These are phyloP conservation scores for Nepenthes alata DNA, from an alignment of 179 eudicot genomes.

Conservation along the genomic window DNA sequence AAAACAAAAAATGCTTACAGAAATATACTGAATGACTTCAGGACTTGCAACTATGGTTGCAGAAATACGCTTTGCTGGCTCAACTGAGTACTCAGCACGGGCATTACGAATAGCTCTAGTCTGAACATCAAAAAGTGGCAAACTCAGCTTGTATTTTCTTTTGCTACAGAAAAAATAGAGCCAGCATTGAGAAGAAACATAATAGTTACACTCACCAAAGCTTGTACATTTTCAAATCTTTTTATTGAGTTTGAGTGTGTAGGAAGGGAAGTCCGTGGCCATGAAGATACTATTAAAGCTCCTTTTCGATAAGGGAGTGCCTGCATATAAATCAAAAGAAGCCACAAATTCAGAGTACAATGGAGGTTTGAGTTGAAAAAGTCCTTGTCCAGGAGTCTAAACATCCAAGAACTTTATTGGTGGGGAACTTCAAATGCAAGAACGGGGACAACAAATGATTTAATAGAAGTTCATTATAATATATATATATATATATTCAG, in stretches of 20 bases:
- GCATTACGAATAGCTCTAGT: conserved; percentile 88
- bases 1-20: conserved; percentile 45
- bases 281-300: conserved; percentile 75
- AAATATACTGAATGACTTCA: conserved; percentile 69
- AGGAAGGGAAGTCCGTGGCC: conserved; percentile 87
- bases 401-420: background rate
- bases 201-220: conserved; percentile 44
- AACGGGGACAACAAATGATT: background rate
- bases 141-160: background rate
- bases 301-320: conserved; percentile 66
- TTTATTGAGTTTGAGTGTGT: conserved; percentile 39
- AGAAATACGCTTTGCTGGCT: conserved; percentile 85
- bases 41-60: conserved; percentile 80
- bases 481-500: no score
- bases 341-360: background rate
- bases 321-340: conserved; percentile 18
- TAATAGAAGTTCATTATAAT: background rate
- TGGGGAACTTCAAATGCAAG: background rate
- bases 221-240: conserved; percentile 86
- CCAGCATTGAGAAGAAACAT: conserved; percentile 2
- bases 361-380: background rate
- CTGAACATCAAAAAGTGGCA: conserved; percentile 25
- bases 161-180: background rate
- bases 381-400: background rate
- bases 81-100: conserved; percentile 92